phyloP scores from a whole-genome alignment of 192 early-diverging fungal genomes.

The Entomortierella parvispora region DNA sequence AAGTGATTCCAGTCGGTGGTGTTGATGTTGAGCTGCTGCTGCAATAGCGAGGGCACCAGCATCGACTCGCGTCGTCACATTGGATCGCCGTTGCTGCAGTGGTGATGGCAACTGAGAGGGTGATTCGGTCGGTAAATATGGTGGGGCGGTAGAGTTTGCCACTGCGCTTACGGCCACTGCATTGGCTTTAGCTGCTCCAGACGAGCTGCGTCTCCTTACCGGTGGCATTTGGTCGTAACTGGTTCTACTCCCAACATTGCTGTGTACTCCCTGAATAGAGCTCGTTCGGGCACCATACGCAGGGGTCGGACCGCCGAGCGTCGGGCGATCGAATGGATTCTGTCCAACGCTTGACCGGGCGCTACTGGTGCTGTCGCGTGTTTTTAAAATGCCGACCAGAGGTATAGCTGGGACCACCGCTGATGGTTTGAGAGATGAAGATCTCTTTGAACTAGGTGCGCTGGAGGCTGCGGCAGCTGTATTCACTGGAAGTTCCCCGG shows the following conservation, averaged over 20 bases:
- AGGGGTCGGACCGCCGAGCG: not conserved
- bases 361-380: conserved; percentile 21
- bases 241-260: not conserved
- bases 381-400: conserved; percentile 38
- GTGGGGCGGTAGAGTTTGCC: not conserved
- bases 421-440: not conserved
- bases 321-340: conserved; percentile 24
- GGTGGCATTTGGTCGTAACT: conserved; percentile 3
- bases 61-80: conserved; percentile 39
- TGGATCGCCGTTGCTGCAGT: conserved; percentile 30
- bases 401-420: not conserved
- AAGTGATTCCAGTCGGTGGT: not conserved
- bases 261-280: conserved; percentile 16
- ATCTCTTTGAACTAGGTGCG: not conserved
- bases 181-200: not conserved
- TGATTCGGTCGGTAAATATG: not conserved
- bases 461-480: too few species aligned
- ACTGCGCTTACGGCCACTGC: not conserved
- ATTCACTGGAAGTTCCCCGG: too few species aligned
- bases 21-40: conserved; percentile 13
- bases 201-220: conserved; percentile 20
- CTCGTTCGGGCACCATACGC: conserved; percentile 32
- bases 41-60: conserved; percentile 36
- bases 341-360: conserved; percentile 22
- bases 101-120: conserved; percentile 18